Conservation (phyloP, 306 rosid species). For the Cicer arietinum region DNA sequence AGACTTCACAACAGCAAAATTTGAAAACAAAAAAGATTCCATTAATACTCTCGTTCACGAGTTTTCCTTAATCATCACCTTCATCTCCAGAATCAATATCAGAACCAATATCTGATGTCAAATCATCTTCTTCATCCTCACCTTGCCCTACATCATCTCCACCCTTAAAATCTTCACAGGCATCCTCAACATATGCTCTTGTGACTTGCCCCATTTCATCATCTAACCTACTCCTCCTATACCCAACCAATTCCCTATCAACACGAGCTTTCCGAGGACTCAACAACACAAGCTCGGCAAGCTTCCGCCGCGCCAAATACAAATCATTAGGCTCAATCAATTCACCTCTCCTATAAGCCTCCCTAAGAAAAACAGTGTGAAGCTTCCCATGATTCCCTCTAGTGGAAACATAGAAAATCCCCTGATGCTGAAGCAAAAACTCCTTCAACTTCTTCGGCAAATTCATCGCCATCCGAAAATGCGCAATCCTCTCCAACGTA, state of each 20-base stretch:
- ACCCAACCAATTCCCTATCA: conserved; percentile 75
- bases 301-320: conserved; percentile 74
- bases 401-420: conserved; percentile 84
- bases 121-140: conserved; percentile 49
- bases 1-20: conserved; percentile 27
- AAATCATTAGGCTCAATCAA: conserved; percentile 79
- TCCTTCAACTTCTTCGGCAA: conserved; percentile 87
- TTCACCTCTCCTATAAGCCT: conserved; percentile 78
- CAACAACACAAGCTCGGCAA: conserved; percentile 73
- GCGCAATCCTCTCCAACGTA: conserved; percentile 86
- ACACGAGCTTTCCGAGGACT: conserved; percentile 76
- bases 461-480: conserved; percentile 76
- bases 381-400: conserved; percentile 94
- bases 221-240: conserved; percentile 60
- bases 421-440: conserved; percentile 91
- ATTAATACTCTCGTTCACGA: conserved; percentile 27
- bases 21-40: not conserved
- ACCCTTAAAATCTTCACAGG: conserved; percentile 45
- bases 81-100: conserved; percentile 59
- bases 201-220: conserved; percentile 55
- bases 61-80: conserved; percentile 48
- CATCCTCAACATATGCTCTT: conserved; percentile 55
- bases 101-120: conserved; percentile 44
- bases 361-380: conserved; percentile 88
- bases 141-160: conserved; percentile 32